These are phyloP conservation scores for Beta macrorhiza DNA, from an alignment of 179 eudicot species.

Conservation along the genomic window DNA sequence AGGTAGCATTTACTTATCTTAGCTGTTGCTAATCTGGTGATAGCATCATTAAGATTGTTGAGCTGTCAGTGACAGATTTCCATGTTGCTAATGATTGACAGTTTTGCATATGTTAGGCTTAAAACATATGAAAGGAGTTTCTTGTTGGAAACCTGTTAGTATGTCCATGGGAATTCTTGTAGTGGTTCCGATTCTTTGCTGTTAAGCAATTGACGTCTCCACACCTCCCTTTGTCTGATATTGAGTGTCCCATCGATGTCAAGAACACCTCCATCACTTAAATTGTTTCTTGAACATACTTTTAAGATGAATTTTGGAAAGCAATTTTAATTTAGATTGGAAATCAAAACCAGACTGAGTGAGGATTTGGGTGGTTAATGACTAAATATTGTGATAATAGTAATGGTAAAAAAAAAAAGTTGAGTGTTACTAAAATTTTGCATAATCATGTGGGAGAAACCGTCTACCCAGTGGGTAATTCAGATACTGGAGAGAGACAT, in stretches of 20 bases:
- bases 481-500: too few species aligned
- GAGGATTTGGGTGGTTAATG: neutral
- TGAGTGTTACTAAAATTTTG: neutral
- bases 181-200: neutral
- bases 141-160: constrained; percentile 12
- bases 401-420: too few species aligned
- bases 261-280: too few species aligned
- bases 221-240: neutral
- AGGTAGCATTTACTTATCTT: constrained; percentile 44
- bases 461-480: too few species aligned
- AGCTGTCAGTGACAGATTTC: constrained; percentile 1
- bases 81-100: neutral
- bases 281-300: neutral
- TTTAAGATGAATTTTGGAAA: neutral
- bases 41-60: constrained; percentile 11
- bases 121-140: constrained; percentile 2
- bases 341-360: neutral
- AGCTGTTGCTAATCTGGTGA: neutral
- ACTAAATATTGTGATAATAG: too few species aligned
- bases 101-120: constrained; percentile 13
- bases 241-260: too few species aligned
- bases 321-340: neutral
- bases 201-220: neutral
- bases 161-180: constrained; percentile 3
- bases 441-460: neutral